phyloP scores from a whole-genome alignment of 768 basidiomycete species.

The Auricularia sp. region DNA sequence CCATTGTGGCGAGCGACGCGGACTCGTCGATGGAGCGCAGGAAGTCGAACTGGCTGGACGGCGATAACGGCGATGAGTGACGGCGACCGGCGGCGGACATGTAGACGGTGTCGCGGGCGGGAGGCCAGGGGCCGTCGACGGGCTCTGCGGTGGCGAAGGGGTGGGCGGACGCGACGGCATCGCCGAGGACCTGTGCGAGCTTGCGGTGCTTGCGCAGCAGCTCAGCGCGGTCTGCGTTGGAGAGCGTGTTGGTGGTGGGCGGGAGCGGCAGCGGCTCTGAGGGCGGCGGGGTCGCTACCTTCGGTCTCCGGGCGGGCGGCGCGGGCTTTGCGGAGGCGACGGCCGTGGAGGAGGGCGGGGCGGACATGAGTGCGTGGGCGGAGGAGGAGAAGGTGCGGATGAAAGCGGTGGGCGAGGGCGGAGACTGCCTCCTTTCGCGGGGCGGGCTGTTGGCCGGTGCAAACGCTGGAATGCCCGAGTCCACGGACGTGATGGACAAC shows the following conservation, averaged over 20 bases:
- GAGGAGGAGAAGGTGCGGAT: too few relatives aligned
- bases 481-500: too few relatives aligned
- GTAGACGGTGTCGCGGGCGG: conserved; percentile 12
- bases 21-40: background rate
- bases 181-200: conserved; percentile 70
- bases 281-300: background rate
- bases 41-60: conserved; percentile 37
- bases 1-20: background rate
- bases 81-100: conserved; percentile 32
- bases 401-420: too few relatives aligned
- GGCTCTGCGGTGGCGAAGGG: conserved; percentile 4
- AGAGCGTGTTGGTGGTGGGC: conserved; percentile 49
- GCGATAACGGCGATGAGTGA: conserved; percentile 15
- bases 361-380: too few relatives aligned
- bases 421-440: too few relatives aligned
- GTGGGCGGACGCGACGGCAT: conserved; percentile 41
- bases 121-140: conserved; percentile 1
- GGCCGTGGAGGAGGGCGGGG: too few relatives aligned
- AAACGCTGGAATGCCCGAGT: too few relatives aligned
- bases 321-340: too few relatives aligned
- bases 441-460: too few relatives aligned
- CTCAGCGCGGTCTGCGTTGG: conserved; percentile 62
- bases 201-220: conserved; percentile 66
- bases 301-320: too few relatives aligned
- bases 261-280: conserved; percentile 21